A percentile compares a stretch with the other conserved stretches of the same genome.
phyloP scores from a whole-genome alignment of 345 rosid genomes.

The Syzygium aqueum region DNA sequence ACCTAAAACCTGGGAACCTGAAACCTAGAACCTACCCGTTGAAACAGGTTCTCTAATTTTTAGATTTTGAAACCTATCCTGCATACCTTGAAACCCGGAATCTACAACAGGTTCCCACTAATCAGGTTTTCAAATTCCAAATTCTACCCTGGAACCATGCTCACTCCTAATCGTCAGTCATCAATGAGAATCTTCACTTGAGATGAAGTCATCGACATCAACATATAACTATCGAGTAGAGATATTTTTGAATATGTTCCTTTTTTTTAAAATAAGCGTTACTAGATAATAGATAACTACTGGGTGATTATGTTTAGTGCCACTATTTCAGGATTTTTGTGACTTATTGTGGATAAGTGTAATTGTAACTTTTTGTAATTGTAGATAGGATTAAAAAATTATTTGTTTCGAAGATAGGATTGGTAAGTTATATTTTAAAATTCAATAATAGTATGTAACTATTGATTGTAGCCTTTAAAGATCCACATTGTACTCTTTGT shows the following conservation, averaged over 20 bases:
- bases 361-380: not conserved
- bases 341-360: not conserved
- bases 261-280: not conserved
- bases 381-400: not conserved
- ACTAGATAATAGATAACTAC: not conserved
- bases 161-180: not conserved
- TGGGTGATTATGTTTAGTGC: not conserved
- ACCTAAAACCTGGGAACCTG: no score
- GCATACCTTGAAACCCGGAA: no score
- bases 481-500: not conserved
- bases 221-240: not conserved
- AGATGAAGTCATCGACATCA: not conserved
- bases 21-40: no score
- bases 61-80: no score
- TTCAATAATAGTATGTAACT: not conserved
- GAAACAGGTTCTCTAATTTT: no score
- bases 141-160: no score
- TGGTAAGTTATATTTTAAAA: not conserved
- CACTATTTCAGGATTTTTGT: not conserved
- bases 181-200: not conserved
- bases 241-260: not conserved
- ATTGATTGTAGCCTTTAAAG: not conserved
- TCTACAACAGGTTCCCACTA: no score
- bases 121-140: no score
- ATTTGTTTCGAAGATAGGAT: not conserved